Evolutionary conservation across 1,284 basidiomycete species (phyloP).

Genomic region (Melampsora larici-populina): DNA sequence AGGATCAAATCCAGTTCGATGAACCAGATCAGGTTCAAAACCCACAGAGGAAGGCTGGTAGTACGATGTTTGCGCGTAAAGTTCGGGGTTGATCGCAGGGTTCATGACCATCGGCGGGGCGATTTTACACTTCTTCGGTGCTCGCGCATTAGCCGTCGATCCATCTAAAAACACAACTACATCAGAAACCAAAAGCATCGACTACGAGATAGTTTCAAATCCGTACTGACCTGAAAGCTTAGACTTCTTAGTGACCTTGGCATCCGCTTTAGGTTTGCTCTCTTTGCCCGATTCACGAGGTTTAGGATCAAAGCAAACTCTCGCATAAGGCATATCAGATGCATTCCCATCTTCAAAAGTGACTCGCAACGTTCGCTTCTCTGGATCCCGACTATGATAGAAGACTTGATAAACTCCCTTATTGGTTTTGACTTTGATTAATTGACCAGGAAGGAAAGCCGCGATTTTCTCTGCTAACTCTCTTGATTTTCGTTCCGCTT

Average conservation of each 20-base stretch:
- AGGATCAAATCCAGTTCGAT: background rate
- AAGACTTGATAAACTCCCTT: conserved; percentile 31
- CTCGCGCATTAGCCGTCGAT: background rate
- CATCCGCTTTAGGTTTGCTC: background rate
- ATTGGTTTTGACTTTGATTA: conserved; percentile 21
- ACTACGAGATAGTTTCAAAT: background rate
- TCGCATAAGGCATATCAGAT: conserved; percentile 19
- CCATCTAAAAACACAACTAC: background rate
- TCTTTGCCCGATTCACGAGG: background rate
- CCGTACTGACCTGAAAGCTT: background rate
- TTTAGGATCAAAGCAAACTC: conserved; percentile 20
- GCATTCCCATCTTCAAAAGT: conserved; percentile 31
- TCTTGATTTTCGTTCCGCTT: conserved; percentile 29
- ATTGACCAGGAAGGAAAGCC: background rate
- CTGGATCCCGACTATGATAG: conserved; percentile 20
- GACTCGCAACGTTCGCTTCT: conserved; percentile 11
- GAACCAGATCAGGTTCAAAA: background rate
- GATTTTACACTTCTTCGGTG: background rate
- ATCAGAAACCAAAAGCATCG: too few relatives aligned
- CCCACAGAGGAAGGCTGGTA: background rate
- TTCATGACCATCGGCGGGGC: background rate
- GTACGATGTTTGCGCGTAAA: background rate
- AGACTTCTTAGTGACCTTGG: background rate
- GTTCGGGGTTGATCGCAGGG: background rate
- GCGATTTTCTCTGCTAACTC: conserved; percentile 18